phyloP scores from a whole-genome alignment of 176 grass and related monocot genomes.

The Triticum turgidum region DNA sequence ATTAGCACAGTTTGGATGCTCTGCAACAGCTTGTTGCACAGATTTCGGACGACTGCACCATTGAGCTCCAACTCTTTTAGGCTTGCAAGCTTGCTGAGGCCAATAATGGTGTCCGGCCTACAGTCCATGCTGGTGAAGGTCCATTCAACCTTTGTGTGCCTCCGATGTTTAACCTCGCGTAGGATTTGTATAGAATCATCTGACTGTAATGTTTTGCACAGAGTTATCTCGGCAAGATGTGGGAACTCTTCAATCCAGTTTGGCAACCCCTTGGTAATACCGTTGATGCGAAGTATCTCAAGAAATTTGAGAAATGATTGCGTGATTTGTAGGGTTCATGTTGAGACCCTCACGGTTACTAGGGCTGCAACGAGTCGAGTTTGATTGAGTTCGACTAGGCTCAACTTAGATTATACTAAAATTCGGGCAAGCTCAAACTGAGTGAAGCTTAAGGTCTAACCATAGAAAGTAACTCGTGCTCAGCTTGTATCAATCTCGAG shows the following conservation, averaged over 20 bases:
- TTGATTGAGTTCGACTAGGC: too few species aligned
- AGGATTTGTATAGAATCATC: neutral
- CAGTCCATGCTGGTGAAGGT: neutral
- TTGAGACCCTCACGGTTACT: neutral
- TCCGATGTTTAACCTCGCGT: neutral
- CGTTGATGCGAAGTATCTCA: slow-evolving; percentile 11
- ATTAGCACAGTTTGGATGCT: neutral
- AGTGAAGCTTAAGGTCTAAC: too few species aligned
- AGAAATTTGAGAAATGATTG: neutral
- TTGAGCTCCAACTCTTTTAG: neutral
- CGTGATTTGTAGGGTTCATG: neutral
- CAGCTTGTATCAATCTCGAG: too few species aligned
- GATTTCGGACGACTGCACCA: neutral
- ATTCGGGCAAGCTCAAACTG: too few species aligned
- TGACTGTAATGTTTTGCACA: neutral
- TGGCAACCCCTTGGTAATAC: neutral
- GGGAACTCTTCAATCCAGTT: neutral
- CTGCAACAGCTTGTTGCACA: neutral
- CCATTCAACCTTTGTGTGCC: neutral
- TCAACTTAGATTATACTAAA: too few species aligned
- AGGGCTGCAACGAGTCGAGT: too few species aligned
- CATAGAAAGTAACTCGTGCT: too few species aligned
- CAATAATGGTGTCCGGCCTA: neutral
- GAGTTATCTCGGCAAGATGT: slow-evolving; percentile 5
- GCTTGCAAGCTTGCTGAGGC: neutral